Evolutionary conservation across 2,329 filamentous ascomycete species (phyloP).

Genomic region (Fusarium albosuccineum): DNA sequence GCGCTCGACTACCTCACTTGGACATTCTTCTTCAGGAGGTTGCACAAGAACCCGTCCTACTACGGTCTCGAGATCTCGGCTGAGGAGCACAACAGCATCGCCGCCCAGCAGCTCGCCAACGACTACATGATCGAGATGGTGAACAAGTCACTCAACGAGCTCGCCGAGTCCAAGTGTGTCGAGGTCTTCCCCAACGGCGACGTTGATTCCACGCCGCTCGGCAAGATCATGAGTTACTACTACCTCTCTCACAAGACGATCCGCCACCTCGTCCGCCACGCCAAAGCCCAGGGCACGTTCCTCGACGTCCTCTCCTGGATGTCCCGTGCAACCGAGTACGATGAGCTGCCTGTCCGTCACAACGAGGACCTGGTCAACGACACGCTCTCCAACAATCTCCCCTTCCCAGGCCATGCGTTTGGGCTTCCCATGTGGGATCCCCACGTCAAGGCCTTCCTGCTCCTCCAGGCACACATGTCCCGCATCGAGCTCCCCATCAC

Average conservation of each 20-base stretch:
- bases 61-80: constrained; percentile 95
- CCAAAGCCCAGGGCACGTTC: constrained; percentile 81
- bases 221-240: constrained; percentile 99
- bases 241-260: constrained; percentile 97
- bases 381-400: constrained; percentile 85
- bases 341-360: constrained; percentile 96
- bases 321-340: constrained; percentile 93
- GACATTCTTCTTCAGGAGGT: constrained; percentile 98
- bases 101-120: constrained; percentile 88
- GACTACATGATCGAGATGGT: constrained; percentile 96
- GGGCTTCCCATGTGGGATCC: constrained; percentile 97
- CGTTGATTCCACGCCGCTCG: constrained; percentile 88
- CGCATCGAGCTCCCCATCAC: constrained; percentile 92
- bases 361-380: constrained; percentile 98
- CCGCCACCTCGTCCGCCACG: constrained; percentile 82
- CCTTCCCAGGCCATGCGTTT: constrained; percentile 70
- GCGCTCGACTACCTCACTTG: constrained; percentile 97
- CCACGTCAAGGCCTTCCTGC: constrained; percentile 94
- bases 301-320: constrained; percentile 91
- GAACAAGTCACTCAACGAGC: constrained; percentile 83
- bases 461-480: constrained; percentile 95
- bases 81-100: constrained; percentile 89
- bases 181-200: constrained; percentile 87
- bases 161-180: constrained; percentile 87
- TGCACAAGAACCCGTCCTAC: constrained; percentile 99